Evolutionary conservation across 2,329 filamentous ascomycete species (phyloP).

Genomic region (Zarea fungicola): DNA sequence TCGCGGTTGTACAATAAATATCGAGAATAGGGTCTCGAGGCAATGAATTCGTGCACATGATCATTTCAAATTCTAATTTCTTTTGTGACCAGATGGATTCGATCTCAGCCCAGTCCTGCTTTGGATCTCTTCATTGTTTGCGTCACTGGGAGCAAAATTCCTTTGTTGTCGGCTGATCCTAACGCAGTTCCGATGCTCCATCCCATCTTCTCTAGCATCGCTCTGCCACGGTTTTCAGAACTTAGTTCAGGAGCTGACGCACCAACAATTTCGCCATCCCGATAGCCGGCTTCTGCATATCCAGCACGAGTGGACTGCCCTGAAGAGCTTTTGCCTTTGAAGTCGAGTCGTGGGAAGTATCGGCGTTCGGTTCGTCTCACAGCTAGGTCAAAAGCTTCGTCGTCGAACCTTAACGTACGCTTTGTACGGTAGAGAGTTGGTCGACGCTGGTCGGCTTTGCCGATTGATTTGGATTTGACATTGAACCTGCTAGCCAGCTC

Average conservation of each 20-base stretch:
- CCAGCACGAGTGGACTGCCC: conserved; percentile 20
- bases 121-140: conserved; percentile 85
- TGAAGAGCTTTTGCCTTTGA: conserved; percentile 30
- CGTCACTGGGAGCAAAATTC: conserved; percentile 77
- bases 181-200: conserved; percentile 85
- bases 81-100: conserved; percentile 9
- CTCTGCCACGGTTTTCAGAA: conserved; percentile 73
- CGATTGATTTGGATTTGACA: conserved; percentile 79
- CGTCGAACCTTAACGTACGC: conserved; percentile 57
- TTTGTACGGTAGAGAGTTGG: conserved; percentile 72
- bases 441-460: conserved; percentile 66
- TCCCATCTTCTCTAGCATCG: conserved; percentile 95
- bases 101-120: conserved; percentile 65
- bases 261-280: conserved; percentile 84
- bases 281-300: conserved; percentile 51
- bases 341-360: conserved; percentile 52
- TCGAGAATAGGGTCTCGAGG: conserved; percentile 58
- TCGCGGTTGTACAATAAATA: conserved; percentile 68
- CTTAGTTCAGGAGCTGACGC: conserved; percentile 79
- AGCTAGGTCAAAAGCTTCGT: conserved; percentile 47
- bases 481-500: conserved; percentile 69
- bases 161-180: conserved; percentile 77
- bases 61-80: conserved; percentile 25
- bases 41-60: conserved; percentile 60
- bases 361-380: conserved; percentile 44